Evolutionary conservation across 192 early-diverging fungal species (phyloP).

Genomic region (Funneliformis geosporum): DNA sequence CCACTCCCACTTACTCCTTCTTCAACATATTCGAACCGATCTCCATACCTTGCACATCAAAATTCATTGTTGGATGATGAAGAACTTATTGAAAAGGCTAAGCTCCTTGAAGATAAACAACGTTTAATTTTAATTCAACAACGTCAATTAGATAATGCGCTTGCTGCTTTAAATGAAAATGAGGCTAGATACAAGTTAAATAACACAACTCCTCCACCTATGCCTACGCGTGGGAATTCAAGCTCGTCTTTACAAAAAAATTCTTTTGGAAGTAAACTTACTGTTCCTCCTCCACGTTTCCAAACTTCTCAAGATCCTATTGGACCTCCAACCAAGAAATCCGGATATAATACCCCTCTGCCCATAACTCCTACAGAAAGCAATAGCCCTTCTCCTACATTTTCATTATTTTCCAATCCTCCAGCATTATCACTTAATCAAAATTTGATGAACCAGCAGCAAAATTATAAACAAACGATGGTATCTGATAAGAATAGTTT

Average conservation of each 20-base stretch:
- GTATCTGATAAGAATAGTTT: background rate
- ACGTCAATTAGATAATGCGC: background rate
- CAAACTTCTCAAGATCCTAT: background rate
- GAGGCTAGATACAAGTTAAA: background rate
- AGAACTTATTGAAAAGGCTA: background rate
- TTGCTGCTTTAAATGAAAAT: background rate
- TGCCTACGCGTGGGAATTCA: background rate
- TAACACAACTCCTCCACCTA: background rate
- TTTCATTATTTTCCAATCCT: background rate
- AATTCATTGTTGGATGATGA: background rate
- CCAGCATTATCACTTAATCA: background rate
- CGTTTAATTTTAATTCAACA: background rate
- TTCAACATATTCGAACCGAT: background rate
- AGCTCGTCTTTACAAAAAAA: background rate
- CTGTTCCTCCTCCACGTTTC: background rate
- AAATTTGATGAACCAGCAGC: background rate
- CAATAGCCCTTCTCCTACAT: background rate
- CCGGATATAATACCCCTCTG: background rate
- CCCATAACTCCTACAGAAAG: background rate
- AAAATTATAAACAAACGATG: background rate
- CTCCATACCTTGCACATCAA: background rate
- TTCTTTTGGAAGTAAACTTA: background rate
- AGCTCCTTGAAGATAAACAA: background rate
- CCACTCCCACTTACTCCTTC: background rate
- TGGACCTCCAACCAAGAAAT: background rate